Evolutionary conservation across 1,139 yeast species (phyloP), one percentile per base, ranked within the genome.

Genomic region (Blastobotrys apis): DNA sequence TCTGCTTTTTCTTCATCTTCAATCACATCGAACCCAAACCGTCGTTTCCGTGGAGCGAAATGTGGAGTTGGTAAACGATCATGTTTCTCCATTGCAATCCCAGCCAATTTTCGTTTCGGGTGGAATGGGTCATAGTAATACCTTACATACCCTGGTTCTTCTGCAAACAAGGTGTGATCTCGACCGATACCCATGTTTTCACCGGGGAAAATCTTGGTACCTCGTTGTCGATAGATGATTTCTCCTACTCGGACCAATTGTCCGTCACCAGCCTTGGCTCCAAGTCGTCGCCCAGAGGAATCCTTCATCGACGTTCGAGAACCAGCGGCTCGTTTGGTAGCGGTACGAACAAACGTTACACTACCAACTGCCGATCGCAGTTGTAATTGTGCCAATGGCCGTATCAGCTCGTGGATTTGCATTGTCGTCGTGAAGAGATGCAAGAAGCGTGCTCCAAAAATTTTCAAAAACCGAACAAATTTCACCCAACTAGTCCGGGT

Each of bases 111-210:
- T 64, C 97, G 79, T 61, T 80, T 78, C 35, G 97, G 97, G 61
- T 92, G 98, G 73, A 90, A 90, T n/a, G 98, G 98, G 68, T 92
- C 97, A 53, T 80, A 71, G 65, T 92, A 92, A 67, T 79, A 92
- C 53, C 94, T 77, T 39, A 92, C 97, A 63, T 72, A 88, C 20
- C 98, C 98, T 1, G 97, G 96, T 60, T 92, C 97, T 37, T 74
- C 62, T 2, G 98, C 97, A 67, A 74, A 88, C 31, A 92, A 77
- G 2, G 98, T 92, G 63, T 90, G 97, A 64, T 92, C 98, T 55
- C 79, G 81, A 53, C 99, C 98, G 52, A 92, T 84, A 16, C 84
- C 86, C 20, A 64, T 60, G 56, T 92, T 90, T 54, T 85, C 95
- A 36, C 99, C 99, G 0, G 98, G 97, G 59, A 81, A 94, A 63